Evolutionary conservation across 495 filamentous ascomycete genomes (phyloP).

Genomic region (Talaromyces wortmannii): DNA sequence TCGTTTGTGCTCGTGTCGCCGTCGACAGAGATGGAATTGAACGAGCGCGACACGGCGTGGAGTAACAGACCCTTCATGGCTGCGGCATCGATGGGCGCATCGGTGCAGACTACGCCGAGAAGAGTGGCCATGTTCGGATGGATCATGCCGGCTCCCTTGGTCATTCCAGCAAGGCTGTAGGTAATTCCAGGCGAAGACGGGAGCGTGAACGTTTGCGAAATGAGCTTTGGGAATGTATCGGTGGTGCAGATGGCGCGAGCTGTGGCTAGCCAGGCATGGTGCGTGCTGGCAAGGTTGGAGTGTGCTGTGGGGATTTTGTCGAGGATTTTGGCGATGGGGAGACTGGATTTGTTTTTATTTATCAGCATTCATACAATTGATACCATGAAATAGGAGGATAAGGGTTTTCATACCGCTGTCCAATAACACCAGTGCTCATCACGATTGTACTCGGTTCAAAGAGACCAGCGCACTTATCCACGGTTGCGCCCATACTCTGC

Average conservation of each 20-base stretch:
- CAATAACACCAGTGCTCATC: slow-evolving; percentile 98
- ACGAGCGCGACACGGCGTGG: slow-evolving; percentile 72
- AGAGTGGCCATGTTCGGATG: slow-evolving; percentile 99
- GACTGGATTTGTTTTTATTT: slow-evolving; percentile 26
- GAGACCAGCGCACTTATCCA: slow-evolving; percentile 62
- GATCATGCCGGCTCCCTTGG: slow-evolving; percentile 99
- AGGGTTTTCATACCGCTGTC: slow-evolving; percentile 57
- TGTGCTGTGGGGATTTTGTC: slow-evolving; percentile 71
- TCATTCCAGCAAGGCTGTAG: slow-evolving; percentile 89
- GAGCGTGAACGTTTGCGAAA: slow-evolving; percentile 76
- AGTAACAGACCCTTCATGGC: slow-evolving; percentile 65
- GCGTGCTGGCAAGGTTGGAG: slow-evolving; percentile 58
- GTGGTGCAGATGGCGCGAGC: slow-evolving; percentile 97
- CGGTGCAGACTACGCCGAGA: slow-evolving; percentile 88
- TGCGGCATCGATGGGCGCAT: slow-evolving; percentile 69
- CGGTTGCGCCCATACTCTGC: slow-evolving; percentile 66
- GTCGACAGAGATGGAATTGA: slow-evolving; percentile 97
- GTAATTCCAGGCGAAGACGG: slow-evolving; percentile 66
- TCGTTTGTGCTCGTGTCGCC: slow-evolving; percentile 97
- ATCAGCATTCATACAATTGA: too few species aligned
- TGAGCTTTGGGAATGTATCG: slow-evolving; percentile 96
- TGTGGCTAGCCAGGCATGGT: slow-evolving; percentile 78
- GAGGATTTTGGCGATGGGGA: slow-evolving; percentile 89
- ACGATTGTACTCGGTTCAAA: slow-evolving; percentile 68
- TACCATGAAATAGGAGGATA: neutral